Evolutionary conservation across 1,284 basidiomycete species (phyloP), one percentile per base, ranked within the genome.

Genomic region (Sphaerobolus stellatus): DNA sequence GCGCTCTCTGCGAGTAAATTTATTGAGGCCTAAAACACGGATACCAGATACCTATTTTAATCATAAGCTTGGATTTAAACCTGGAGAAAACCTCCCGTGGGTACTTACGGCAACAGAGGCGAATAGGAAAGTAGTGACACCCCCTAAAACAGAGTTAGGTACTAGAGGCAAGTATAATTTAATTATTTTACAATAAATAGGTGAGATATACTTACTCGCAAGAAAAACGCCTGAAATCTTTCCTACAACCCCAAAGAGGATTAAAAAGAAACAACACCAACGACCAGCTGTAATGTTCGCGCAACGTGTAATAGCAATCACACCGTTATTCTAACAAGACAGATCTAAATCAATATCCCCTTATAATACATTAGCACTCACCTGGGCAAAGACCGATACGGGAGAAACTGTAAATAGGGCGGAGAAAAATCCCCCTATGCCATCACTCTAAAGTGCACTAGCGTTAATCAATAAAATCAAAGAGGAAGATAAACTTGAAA

Each of bases 331-430:
- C 77, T 88, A 60, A n/a, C 44, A 22, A 27, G 38, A 43, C 40
- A 27, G 34, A 29, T 1, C 6, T 13, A 22, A 9, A 25, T 56
- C 3, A 44, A 34, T 14, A 3, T 2, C 24, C 5, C 11, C 27
- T 41, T 28, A 50, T 7, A 41, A 40, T n/a, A 27, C 20, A 4
- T 28, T 20, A 36, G 6, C 24, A 54, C 65, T 36, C 52, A 75
- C 80, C 74, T 89, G 90, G 0, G 90, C 89, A 64, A 92, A 93
- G 43, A 87, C 82, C 11, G 88, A 91, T 40, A 90, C 69, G 0
- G 91, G 91, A 0, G 89, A 84, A 31, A 91, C 86, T 0, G 91
- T 94, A 70, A 90, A 88, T 29, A 92, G 70, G 2, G 86, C 89
- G 2, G 88, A 88, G 45, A 92, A 36, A 67, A 90, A 85, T 7